Evolutionary conservation across 73 alveolate genomes (phyloP).

Genomic region (Urostyla sp.): DNA sequence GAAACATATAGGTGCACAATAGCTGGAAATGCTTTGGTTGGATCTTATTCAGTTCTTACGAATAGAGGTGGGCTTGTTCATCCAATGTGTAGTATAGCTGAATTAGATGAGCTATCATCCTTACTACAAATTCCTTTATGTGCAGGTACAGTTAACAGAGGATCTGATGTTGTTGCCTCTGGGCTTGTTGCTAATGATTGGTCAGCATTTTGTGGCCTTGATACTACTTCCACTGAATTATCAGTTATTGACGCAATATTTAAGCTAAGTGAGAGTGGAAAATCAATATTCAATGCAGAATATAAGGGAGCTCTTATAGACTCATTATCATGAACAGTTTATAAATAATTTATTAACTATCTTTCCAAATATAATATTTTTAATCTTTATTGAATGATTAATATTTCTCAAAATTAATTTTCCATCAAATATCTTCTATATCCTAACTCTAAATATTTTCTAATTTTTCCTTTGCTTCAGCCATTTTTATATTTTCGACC

Average conservation of each 20-base stretch:
- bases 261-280: conserved; percentile 83
- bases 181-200: conserved; percentile 99
- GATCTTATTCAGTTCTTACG: conserved; percentile 92
- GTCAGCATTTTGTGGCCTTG: conserved; percentile 96
- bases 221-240: conserved; percentile 97
- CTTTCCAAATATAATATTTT: neutral
- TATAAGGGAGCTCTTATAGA: conserved; percentile 71
- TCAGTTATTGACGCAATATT: conserved; percentile 97
- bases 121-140: conserved; percentile 95
- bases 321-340: neutral
- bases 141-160: conserved; percentile 99
- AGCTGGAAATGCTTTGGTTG: conserved; percentile 97
- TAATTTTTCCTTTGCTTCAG: neutral
- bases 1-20: conserved; percentile 98
- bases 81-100: conserved; percentile 97
- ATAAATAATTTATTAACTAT: neutral
- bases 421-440: neutral
- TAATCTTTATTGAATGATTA: neutral
- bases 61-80: conserved; percentile 98
- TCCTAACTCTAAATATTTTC: conserved; percentile 25
- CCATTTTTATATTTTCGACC: too few relatives aligned
- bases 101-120: conserved; percentile 92
- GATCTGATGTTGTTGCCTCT: conserved; percentile 95
- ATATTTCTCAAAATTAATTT: too few relatives aligned
- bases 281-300: conserved; percentile 69